Percentiles rank a stretch among this genome's conserved stretches.
Evolutionary conservation across 768 basidiomycete genomes (phyloP).

Genomic region (Suillus plorans): DNA sequence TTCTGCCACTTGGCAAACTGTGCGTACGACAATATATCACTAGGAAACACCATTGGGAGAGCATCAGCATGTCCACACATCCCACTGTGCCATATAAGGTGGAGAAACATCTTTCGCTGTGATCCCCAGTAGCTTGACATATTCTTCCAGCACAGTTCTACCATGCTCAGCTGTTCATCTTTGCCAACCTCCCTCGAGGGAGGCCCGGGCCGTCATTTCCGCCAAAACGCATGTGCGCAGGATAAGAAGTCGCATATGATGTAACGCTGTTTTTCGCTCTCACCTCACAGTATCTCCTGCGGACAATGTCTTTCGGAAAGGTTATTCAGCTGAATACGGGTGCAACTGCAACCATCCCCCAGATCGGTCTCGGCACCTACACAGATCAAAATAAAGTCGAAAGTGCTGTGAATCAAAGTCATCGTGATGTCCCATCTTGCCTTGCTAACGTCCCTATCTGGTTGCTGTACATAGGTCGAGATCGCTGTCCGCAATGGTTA

Average conservation of each 20-base stretch:
- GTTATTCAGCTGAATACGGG: slow-evolving; percentile 45
- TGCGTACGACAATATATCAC: too few species aligned
- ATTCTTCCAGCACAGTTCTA: too few species aligned
- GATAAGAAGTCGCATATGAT: slow-evolving; percentile 5
- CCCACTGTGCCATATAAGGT: too few species aligned
- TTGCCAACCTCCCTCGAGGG: background rate
- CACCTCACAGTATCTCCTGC: background rate
- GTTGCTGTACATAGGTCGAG: slow-evolving; percentile 52
- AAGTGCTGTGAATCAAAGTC: slow-evolving; percentile 49
- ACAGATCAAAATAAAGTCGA: slow-evolving; percentile 76
- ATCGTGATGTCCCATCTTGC: background rate
- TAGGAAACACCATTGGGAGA: too few species aligned
- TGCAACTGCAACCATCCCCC: slow-evolving; percentile 52
- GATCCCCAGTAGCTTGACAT: too few species aligned
- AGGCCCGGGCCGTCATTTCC: slow-evolving; percentile 1
- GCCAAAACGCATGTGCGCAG: background rate
- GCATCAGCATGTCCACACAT: too few species aligned
- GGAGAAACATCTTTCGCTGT: too few species aligned
- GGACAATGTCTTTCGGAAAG: slow-evolving; percentile 42
- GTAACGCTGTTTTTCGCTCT: background rate
- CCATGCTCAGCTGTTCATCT: slow-evolving; percentile 1
- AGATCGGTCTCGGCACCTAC: slow-evolving; percentile 83
- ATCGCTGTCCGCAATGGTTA: slow-evolving; percentile 74
- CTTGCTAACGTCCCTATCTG: background rate
- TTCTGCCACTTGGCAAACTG: too few species aligned